Evolutionary conservation across 768 basidiomycete species (phyloP).

Genomic region (Termitomyces sp.): DNA sequence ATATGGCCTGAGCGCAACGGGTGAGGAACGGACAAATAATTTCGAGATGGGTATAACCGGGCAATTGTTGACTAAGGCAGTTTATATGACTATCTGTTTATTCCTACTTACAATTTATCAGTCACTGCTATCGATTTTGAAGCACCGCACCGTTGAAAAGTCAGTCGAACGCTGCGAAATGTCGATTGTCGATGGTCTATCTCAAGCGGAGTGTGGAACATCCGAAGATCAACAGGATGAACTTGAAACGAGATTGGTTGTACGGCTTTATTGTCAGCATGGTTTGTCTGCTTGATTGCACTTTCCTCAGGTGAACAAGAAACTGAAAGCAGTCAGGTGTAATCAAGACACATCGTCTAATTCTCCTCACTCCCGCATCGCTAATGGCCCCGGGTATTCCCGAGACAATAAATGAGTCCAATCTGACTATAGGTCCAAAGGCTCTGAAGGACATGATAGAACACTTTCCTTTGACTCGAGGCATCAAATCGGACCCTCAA

Average conservation of each 20-base stretch:
- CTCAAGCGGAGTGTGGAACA: constrained; percentile 24
- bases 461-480: constrained; percentile 66
- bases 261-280: constrained; percentile 79
- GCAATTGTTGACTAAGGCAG: constrained; percentile 66
- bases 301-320: not conserved
- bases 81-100: not conserved
- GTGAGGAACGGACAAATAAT: constrained; percentile 19
- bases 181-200: constrained; percentile 51
- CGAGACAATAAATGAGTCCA: constrained; percentile 53
- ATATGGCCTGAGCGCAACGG: constrained; percentile 38
- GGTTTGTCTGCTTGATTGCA: constrained; percentile 32
- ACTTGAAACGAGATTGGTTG: constrained; percentile 65
- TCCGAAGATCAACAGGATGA: constrained; percentile 48
- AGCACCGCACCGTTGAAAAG: constrained; percentile 70
- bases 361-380: constrained; percentile 51
- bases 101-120: constrained; percentile 14
- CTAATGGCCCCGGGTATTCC: constrained; percentile 65
- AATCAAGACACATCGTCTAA: constrained; percentile 74
- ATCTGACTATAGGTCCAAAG: constrained; percentile 65
- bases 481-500: constrained; percentile 66
- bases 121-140: constrained; percentile 72
- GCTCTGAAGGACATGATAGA: constrained; percentile 75
- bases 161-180: constrained; percentile 74
- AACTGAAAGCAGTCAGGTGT: constrained; percentile 46
- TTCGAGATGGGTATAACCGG: constrained; percentile 46